Base-by-base conservation (phyloP, 352 stramenopile genomes). In the Globisporangium barbulae region DNA sequence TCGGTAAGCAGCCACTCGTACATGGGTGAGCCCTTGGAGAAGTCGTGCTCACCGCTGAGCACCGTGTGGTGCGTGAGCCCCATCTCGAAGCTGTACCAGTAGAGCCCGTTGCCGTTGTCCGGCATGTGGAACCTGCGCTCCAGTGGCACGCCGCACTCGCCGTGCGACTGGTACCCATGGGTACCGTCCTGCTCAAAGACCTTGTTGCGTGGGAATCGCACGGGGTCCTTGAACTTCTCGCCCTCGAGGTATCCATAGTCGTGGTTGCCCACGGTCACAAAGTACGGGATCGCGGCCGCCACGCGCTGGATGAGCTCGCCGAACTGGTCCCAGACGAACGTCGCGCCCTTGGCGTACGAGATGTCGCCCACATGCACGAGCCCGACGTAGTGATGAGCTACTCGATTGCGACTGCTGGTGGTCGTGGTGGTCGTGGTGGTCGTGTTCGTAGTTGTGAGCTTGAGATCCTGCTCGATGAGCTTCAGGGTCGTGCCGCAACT, bases 291-390 rank as follows among this genome's bases (percentile, higher is more conserved):
- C 21, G 69, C 68, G 7, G 83, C 72, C 12, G 90, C 78, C 62
- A 89, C 80, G 8, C 78, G 75, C 71, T 93, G 62, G 68, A 97
- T 94, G 58, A 97, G 78, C 44, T 85, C 64, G 28, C 88, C 76
- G 50, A 90, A 92, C 54, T 93, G 78, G 37, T 97, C 90, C 91
- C 91, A 97, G 48, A 91, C 70, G 49, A 76, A 90, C 0, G 88
- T 93, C 13, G 72, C 56, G 3, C 79, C 78, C 48, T 71, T 73
- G 8, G 89, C 86, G 67, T 97, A 96, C 25, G 79, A 76, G 21
- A 93, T 60, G 64, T 96, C 89, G 37, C 89, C 89, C 47, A 97
- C 72, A 55, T 96, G 88, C 72, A 97, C 75, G 28, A 96, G 73
- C 19, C 64, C 83, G 9, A 76, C 73, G 37, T 90, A 80, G 48